Conservation (phyloP, 78 protist species). For the Dictyostelium discoideum region dicty_2.7 NC_007088.5:6718001-6718500, state of each 20-base stretch:
- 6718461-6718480: background rate
- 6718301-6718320: conserved; percentile 66
- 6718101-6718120: conserved; percentile 57
- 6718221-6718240: conserved; percentile 65
- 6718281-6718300: conserved; percentile 66
- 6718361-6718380: conserved; percentile 37
- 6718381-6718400: conserved; percentile 51
- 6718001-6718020: too few species aligned
- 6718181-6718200: conserved; percentile 70
- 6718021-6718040: conserved; percentile 30
- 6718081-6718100: conserved; percentile 63
- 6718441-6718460: conserved; percentile 5
- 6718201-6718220: conserved; percentile 32
- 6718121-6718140: conserved; percentile 25
- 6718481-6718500: background rate
- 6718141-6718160: background rate
- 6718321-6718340: conserved; percentile 48
- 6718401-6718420: conserved; percentile 66
- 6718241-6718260: conserved; percentile 65
- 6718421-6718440: conserved; percentile 52
- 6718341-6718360: conserved; percentile 34
- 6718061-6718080: conserved; percentile 60
- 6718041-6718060: conserved; percentile 70
- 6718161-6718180: conserved; percentile 37
- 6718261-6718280: conserved; percentile 70